These are phyloP conservation scores for Diutina mesorugosa DNA, from an alignment of 1,139 yeast species.

Conservation along the genomic window DNA sequence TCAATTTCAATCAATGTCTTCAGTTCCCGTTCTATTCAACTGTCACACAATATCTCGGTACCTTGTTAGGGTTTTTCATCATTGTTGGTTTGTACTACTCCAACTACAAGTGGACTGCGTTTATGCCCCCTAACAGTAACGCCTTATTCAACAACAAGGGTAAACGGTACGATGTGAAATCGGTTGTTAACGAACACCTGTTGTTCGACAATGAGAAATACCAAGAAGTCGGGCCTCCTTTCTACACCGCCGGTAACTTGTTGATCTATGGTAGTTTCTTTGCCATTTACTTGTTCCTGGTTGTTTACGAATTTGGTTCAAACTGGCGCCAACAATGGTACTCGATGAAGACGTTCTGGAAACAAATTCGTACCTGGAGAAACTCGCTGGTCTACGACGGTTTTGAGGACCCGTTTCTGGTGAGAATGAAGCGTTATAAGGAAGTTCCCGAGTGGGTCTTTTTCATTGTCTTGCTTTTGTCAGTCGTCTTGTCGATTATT, in stretches of 20 bases:
- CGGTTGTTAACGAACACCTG: conserved; percentile 24
- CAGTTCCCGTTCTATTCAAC: conserved; percentile 11
- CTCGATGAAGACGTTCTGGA: conserved; percentile 6
- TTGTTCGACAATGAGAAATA: conserved; percentile 28
- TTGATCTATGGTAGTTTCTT: not conserved
- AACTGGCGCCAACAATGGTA: conserved; percentile 5
- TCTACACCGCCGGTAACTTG: conserved; percentile 39
- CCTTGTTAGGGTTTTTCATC: conserved; percentile 25
- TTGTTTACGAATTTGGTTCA: conserved; percentile 5
- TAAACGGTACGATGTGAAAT: conserved; percentile 23
- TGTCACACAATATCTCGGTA: conserved; percentile 28
- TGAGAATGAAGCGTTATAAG: conserved; percentile 11
- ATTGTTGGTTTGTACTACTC: conserved; percentile 35
- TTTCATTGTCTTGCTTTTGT: conserved; percentile 10
- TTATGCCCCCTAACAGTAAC: conserved; percentile 42
- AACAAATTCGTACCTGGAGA: conserved; percentile 5
- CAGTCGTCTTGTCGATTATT: conserved; percentile 18
- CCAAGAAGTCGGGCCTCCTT: conserved; percentile 40
- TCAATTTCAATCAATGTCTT: conserved; percentile 21
- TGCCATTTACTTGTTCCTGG: conserved; percentile 5
- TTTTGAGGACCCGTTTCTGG: conserved; percentile 15
- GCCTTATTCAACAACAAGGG: conserved; percentile 36
- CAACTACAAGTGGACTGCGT: conserved; percentile 38
- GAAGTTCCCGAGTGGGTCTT: conserved; percentile 15
- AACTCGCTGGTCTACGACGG: conserved; percentile 11